Base-by-base conservation (phyloP, 1,284 basidiomycete genomes). In the Xanthoconium separans region DNA sequence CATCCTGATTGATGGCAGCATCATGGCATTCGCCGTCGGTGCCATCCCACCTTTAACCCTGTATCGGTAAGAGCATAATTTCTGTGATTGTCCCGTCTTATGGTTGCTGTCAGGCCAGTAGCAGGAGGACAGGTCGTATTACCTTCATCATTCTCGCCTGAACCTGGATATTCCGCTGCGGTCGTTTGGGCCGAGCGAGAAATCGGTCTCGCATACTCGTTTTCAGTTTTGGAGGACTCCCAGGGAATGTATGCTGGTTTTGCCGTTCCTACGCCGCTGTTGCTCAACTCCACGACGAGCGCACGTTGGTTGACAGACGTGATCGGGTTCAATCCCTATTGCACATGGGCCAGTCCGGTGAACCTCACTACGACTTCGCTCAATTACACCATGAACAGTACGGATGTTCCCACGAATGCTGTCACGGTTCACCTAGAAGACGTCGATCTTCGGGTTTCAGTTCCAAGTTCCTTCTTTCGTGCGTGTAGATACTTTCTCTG, bases 251-350 rank as follows among this genome's bases (percentile, higher is more conserved):
- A 59, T 24, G 30, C 58, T 39, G 50, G 47, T 1, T 60, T 60
- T 18, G 34, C 34, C 1, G 58, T 58, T 22, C 58, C 58, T 18
- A 49, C 45, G 0, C 59, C 59, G 2, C 40, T 18, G n/a, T 36
- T 43, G 7, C 57, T 64, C 5, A 48, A 51, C 34, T 55, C 54
- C 31, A 47, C 53, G 5, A 27, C 43, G 39, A 65, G 46, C 34
- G 60, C 59, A 31, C 55, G 64, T 6, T 64, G 59, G 62, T 51
- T 65, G 44, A 60, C 63, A 8, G 63, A 65, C 36, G 51, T 65
- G 11, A 36, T 65, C 22, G 56, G 50, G 12, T 42, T 64, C 20
- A 54, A 58, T 47, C 59, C 64, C 2, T 46, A 59, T 24, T 64
- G 63, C 16, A 50, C 42, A n/a, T 64, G 64, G 62, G 53, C 61